Percentiles rank a stretch among this genome's conserved stretches.
phyloP scores from a whole-genome alignment of 257 asterid species.

The Fraxinus excelsior region DNA sequence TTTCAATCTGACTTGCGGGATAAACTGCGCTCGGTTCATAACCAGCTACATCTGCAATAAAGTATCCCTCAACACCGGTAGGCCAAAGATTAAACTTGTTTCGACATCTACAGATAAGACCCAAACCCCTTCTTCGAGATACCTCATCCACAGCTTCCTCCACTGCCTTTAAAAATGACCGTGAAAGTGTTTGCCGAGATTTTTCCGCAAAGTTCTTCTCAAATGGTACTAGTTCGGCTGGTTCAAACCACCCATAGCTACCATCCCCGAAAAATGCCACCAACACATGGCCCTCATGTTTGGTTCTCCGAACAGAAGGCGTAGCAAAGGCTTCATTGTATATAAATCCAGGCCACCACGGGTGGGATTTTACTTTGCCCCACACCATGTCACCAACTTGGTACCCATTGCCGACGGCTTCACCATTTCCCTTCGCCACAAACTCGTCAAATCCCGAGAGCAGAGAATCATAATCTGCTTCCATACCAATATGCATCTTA shows the following conservation, averaged over 20 bases:
- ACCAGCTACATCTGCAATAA: constrained; percentile 67
- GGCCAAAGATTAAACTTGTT: constrained; percentile 62
- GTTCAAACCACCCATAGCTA: constrained; percentile 95
- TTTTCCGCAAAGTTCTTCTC: constrained; percentile 74
- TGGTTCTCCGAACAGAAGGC: constrained; percentile 66
- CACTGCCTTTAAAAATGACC: constrained; percentile 66
- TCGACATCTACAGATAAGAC: constrained; percentile 79
- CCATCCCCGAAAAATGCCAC: constrained; percentile 95
- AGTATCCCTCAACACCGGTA: constrained; percentile 52
- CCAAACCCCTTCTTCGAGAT: constrained; percentile 67
- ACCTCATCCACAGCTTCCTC: constrained; percentile 90
- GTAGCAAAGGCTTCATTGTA: constrained; percentile 72
- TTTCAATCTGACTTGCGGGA: constrained; percentile 63
- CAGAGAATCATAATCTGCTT: constrained; percentile 44
- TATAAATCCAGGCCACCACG: constrained; percentile 99
- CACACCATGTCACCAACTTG: constrained; percentile 96
- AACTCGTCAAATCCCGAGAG: constrained; percentile 71
- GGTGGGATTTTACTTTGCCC: constrained; percentile 99
- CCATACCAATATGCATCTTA: constrained; percentile 1
- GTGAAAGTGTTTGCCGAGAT: constrained; percentile 59
- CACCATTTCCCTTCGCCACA: constrained; percentile 48
- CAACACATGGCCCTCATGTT: constrained; percentile 72
- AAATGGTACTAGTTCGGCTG: constrained; percentile 75
- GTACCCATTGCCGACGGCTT: constrained; percentile 60
- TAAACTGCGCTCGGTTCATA: constrained; percentile 57